Evolutionary conservation across 2,329 filamentous ascomycete species (phyloP).

Genomic region (Fusarium duplospermum): DNA sequence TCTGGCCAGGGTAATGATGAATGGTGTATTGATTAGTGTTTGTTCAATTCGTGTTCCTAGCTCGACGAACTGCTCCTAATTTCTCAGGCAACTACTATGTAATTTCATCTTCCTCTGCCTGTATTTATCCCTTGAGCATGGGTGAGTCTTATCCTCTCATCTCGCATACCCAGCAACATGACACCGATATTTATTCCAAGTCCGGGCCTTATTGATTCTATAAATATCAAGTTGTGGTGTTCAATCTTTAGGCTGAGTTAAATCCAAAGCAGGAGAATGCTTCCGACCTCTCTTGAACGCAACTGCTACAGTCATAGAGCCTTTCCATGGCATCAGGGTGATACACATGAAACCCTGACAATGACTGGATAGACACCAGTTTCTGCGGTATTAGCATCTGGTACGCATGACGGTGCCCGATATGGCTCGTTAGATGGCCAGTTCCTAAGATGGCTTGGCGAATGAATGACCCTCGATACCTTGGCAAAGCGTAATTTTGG

Average conservation of each 20-base stretch:
- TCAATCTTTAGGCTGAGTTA: neutral
- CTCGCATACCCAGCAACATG: neutral
- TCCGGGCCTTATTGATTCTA: neutral
- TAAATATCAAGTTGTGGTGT: neutral
- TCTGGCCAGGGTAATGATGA: neutral
- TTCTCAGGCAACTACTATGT: neutral
- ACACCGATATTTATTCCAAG: neutral
- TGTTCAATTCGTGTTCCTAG: neutral
- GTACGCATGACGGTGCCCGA: neutral
- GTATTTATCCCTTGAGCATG: neutral
- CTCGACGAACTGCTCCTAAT: neutral
- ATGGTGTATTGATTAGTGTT: neutral
- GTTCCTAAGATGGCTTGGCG: neutral
- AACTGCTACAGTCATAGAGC: neutral
- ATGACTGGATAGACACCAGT: neutral
- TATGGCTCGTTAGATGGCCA: neutral
- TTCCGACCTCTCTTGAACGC: neutral
- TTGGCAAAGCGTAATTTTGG: neutral
- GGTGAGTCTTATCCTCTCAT: neutral
- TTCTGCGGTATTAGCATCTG: neutral
- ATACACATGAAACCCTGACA: neutral
- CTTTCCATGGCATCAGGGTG: neutral
- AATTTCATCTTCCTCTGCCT: neutral
- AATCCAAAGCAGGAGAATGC: neutral
- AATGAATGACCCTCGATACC: neutral